Conservation (phyloP, 2,329 filamentous ascomycete species). For the Stemphylium beticola region DNA sequence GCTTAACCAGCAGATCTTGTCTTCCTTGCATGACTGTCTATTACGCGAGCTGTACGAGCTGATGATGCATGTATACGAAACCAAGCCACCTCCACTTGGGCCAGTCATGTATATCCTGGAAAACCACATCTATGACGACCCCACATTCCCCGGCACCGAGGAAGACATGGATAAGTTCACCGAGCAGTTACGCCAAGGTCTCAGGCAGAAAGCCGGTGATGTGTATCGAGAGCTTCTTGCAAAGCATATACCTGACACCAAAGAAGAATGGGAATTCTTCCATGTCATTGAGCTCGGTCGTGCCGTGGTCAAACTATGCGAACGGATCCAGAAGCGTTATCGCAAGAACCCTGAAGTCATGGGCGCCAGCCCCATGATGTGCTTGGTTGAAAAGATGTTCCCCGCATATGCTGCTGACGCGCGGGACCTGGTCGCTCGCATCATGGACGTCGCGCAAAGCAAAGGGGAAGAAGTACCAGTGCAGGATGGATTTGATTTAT, state of each 20-base stretch:
- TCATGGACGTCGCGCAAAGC: conserved; percentile 74
- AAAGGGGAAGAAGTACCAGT: conserved; percentile 78
- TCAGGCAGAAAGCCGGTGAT: conserved; percentile 76
- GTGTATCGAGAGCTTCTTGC: conserved; percentile 81
- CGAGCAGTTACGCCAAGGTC: conserved; percentile 71
- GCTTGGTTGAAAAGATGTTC: conserved; percentile 82
- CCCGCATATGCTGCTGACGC: conserved; percentile 91
- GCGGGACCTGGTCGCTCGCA: conserved; percentile 80
- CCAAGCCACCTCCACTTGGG: conserved; percentile 82
- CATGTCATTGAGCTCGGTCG: conserved; percentile 91
- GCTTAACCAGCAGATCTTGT: conserved; percentile 75
- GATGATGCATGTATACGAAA: conserved; percentile 87
- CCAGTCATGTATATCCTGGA: conserved; percentile 81
- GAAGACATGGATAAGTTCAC: conserved; percentile 76
- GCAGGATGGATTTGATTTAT: conserved; percentile 92
- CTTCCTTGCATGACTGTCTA: conserved; percentile 77
- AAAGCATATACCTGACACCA: conserved; percentile 77
- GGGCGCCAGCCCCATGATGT: conserved; percentile 71
- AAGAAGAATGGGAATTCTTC: conserved; percentile 86
- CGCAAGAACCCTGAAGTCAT: conserved; percentile 85
- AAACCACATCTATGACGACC: conserved; percentile 80
- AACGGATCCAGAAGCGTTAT: conserved; percentile 92
- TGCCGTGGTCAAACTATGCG: conserved; percentile 80
- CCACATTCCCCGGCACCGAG: conserved; percentile 72
- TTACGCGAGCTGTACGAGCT: conserved; percentile 85